Conservation (phyloP, 306 rosid genomes). For the Dalbergia oliveri region DNA sequence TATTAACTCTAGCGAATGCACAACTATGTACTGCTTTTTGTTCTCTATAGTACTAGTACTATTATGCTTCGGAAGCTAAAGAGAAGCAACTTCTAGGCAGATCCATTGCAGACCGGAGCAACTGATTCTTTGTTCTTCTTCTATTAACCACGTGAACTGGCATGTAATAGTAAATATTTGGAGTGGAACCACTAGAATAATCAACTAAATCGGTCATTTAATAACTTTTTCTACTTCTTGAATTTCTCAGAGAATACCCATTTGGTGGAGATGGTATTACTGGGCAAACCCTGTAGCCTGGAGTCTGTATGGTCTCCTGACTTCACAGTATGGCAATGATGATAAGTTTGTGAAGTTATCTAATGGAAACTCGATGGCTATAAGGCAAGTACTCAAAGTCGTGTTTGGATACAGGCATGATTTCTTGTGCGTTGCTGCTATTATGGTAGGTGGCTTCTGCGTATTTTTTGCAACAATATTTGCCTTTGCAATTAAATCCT, state of each 20-base stretch:
- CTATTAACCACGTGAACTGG: background rate
- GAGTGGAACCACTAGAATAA: background rate
- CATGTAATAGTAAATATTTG: conserved; percentile 25
- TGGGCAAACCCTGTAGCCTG: conserved; percentile 99
- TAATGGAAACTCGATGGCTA: conserved; percentile 58
- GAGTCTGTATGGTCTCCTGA: conserved; percentile 89
- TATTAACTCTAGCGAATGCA: background rate
- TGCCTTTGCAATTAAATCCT: conserved; percentile 93
- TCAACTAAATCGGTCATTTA: background rate
- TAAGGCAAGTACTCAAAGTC: conserved; percentile 60
- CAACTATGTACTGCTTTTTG: background rate
- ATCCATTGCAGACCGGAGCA: background rate
- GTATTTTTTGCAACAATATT: conserved; percentile 79
- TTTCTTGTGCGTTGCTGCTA: conserved; percentile 72
- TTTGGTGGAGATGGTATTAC: conserved; percentile 99
- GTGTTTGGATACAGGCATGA: conserved; percentile 89
- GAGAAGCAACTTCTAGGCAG: background rate
- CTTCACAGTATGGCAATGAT: conserved; percentile 88
- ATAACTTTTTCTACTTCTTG: conserved; percentile 12
- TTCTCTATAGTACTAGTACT: background rate
- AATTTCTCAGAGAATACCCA: conserved; percentile 87
- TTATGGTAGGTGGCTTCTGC: conserved; percentile 92
- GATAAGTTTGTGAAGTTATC: conserved; percentile 65
- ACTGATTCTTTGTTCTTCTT: conserved; percentile 15
- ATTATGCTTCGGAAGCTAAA: background rate